Evolutionary conservation across 331 rosid species (phyloP).

Genomic region (Pyracantha coccinea): DNA sequence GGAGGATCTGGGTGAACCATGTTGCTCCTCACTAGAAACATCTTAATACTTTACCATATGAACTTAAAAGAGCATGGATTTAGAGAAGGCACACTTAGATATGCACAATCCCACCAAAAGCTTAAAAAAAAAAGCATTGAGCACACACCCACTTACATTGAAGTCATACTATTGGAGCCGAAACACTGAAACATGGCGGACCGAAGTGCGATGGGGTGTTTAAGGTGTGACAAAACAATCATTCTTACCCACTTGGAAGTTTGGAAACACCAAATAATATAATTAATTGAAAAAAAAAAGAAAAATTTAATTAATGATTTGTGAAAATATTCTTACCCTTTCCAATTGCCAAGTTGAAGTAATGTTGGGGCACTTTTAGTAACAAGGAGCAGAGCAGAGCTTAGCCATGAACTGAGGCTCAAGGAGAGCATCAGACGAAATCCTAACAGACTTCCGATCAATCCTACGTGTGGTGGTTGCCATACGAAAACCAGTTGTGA

Average conservation of each 20-base stretch:
- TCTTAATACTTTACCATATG: too few relatives aligned
- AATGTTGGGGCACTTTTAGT: constrained; percentile 66
- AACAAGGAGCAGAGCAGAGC: constrained; percentile 64
- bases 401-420: constrained; percentile 59
- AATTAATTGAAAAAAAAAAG: neutral
- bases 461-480: too few relatives aligned
- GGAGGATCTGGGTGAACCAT: too few relatives aligned
- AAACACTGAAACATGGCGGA: too few relatives aligned
- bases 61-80: too few relatives aligned
- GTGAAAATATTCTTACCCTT: constrained; percentile 39
- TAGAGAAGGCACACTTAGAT: too few relatives aligned
- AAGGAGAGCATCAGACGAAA: constrained; percentile 71
- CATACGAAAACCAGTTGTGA: too few relatives aligned
- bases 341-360: constrained; percentile 86
- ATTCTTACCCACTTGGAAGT: neutral
- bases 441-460: constrained; percentile 57
- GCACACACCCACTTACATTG: too few relatives aligned
- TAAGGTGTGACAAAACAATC: neutral
- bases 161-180: too few relatives aligned
- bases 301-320: neutral
- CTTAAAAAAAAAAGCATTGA: too few relatives aligned
- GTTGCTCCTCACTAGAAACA: too few relatives aligned
- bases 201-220: neutral
- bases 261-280: neutral
- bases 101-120: too few relatives aligned